Evolutionary conservation across 495 filamentous ascomycete genomes (phyloP).

Genomic region (Penicillium waksmanii): DNA sequence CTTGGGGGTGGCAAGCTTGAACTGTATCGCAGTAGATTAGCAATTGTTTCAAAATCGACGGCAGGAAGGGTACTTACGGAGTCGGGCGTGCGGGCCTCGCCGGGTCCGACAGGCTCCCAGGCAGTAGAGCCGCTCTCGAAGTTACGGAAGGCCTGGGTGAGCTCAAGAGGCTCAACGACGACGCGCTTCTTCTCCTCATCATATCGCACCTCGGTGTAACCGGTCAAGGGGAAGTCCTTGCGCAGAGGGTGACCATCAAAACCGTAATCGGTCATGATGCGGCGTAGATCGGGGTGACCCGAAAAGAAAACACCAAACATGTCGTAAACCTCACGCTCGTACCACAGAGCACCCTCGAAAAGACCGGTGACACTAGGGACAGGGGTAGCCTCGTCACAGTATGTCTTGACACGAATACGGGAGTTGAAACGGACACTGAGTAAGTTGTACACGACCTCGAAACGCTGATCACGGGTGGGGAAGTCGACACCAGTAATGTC

Average conservation of each 20-base stretch:
- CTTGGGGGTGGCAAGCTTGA: conserved; percentile 94
- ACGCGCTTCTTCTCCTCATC: conserved; percentile 99
- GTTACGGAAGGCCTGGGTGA: conserved; percentile 99
- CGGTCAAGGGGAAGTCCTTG: conserved; percentile 98
- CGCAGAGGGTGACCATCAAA: conserved; percentile 97
- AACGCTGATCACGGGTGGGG: conserved; percentile 89
- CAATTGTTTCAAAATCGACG: background rate
- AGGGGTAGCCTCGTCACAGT: conserved; percentile 94
- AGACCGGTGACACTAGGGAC: conserved; percentile 85
- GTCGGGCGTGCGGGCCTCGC: conserved; percentile 78
- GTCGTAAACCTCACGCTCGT: conserved; percentile 97
- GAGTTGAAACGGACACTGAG: conserved; percentile 95
- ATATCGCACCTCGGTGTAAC: conserved; percentile 97
- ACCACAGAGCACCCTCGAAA: conserved; percentile 98
- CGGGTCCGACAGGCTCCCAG: conserved; percentile 89
- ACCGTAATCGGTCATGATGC: conserved; percentile 99
- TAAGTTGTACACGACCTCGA: conserved; percentile 98
- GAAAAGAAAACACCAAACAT: conserved; percentile 97
- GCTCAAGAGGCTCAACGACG: conserved; percentile 93
- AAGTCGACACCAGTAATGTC: conserved; percentile 96
- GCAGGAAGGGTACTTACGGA: conserved; percentile 46
- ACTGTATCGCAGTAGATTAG: conserved; percentile 45
- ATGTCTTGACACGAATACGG: conserved; percentile 97
- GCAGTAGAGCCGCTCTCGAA: conserved; percentile 80
- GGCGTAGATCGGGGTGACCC: conserved; percentile 91